These are phyloP conservation scores for Ophiocordyceps polyrhachis-furcata DNA, from an alignment of 2,329 filamentous ascomycete species.

Conservation along the genomic window DNA sequence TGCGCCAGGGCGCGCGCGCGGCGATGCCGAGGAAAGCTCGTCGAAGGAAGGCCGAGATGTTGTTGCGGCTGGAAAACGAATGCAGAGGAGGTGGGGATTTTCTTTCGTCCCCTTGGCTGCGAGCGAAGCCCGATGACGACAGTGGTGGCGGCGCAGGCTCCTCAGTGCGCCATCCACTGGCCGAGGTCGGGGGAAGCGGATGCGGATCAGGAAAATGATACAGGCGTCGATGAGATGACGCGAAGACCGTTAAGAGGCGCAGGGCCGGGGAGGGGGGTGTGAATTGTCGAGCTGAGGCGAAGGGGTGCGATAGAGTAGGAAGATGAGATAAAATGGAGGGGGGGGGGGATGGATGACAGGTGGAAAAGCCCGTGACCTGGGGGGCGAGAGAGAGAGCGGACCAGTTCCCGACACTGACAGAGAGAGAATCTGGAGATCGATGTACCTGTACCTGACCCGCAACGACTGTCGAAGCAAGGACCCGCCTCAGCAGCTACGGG, in stretches of 20 bases:
- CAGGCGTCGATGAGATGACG: too few species aligned
- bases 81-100: background rate
- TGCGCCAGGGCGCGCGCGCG: constrained; percentile 10
- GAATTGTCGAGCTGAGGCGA: too few species aligned
- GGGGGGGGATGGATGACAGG: constrained; percentile 3
- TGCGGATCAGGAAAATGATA: too few species aligned
- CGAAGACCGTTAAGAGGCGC: too few species aligned
- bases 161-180: constrained; percentile 16
- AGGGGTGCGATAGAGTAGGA: background rate
- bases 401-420: too few species aligned
- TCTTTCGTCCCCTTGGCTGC: background rate
- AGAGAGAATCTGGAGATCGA: too few species aligned
- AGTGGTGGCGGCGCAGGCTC: constrained; percentile 3
- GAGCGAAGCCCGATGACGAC: constrained; percentile 1
- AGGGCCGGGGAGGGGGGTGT: too few species aligned
- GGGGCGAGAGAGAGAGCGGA: background rate
- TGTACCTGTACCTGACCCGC: background rate
- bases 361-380: constrained; percentile 17
- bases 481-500: background rate
- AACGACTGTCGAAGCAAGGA: background rate
- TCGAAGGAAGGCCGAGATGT: background rate
- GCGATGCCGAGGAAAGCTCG: background rate
- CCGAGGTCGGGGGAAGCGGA: too few species aligned
- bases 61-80: background rate
- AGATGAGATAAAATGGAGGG: background rate